Conservation (phyloP, 2,329 filamentous ascomycete genomes). For the Tolypocladium sp. region DNA sequence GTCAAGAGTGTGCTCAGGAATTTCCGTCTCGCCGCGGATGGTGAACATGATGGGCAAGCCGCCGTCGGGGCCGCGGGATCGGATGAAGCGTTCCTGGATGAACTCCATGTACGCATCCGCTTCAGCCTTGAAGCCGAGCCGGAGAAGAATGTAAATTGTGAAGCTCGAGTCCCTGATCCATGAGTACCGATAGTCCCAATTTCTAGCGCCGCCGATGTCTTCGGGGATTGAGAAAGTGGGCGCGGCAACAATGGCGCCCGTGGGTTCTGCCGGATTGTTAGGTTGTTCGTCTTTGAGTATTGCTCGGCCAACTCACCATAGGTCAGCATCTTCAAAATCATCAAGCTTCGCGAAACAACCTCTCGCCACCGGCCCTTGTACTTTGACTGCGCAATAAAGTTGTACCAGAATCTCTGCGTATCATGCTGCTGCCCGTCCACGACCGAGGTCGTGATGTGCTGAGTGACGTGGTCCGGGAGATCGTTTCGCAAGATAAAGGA, state of each 20-base stretch:
- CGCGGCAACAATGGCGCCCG: conserved; percentile 66
- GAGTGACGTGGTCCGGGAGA: conserved; percentile 45
- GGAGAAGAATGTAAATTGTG: conserved; percentile 68
- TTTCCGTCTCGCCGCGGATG: conserved; percentile 65
- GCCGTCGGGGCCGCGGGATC: conserved; percentile 49
- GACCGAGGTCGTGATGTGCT: conserved; percentile 46
- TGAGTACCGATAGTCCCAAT: conserved; percentile 67
- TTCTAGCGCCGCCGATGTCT: conserved; percentile 57
- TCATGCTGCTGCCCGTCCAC: conserved; percentile 57
- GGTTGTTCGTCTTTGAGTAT: not conserved
- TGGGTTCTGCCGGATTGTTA: conserved; percentile 44
- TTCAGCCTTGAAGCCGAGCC: conserved; percentile 66
- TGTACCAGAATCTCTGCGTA: conserved; percentile 64
- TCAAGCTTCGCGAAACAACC: conserved; percentile 59
- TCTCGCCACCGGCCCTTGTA: conserved; percentile 68
- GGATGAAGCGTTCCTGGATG: conserved; percentile 61
- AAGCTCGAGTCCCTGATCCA: conserved; percentile 75
- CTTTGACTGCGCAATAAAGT: conserved; percentile 61
- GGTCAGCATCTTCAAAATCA: conserved; percentile 68
- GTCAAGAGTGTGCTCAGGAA: conserved; percentile 58
- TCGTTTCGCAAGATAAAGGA: conserved; percentile 62
- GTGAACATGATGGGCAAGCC: conserved; percentile 75
- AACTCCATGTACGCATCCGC: conserved; percentile 73
- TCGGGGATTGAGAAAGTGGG: conserved; percentile 73
- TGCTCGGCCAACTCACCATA: conserved; percentile 30